A percentile compares a stretch with the other conserved stretches of the same genome.
Conservation (phyloP, 176 grass and related monocot genomes). For the Oropetium thomaeum region DNA sequence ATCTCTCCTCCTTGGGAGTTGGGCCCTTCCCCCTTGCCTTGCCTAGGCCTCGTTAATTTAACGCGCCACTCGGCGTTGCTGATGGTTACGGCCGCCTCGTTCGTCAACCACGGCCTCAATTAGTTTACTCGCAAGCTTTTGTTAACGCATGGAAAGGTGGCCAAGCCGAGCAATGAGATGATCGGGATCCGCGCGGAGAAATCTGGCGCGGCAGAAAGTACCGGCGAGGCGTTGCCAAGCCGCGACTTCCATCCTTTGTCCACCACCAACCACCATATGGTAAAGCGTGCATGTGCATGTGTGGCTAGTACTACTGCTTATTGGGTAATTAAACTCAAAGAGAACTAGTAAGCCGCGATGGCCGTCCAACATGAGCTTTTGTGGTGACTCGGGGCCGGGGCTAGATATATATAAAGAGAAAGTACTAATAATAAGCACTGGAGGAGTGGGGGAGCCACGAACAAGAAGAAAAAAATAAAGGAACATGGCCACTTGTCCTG, state of each 20-base stretch:
- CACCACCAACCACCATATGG: not conserved
- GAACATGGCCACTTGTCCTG: not conserved
- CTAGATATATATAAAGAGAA: too few species aligned
- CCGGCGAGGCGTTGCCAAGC: constrained; percentile 2
- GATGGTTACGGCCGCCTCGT: not conserved
- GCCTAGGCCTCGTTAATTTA: not conserved
- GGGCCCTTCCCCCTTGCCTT: not conserved
- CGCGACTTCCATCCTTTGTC: not conserved
- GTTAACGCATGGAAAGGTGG: not conserved
- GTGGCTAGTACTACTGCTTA: not conserved
- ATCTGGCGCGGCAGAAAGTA: not conserved
- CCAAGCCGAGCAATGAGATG: not conserved
- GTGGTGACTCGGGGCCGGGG: not conserved
- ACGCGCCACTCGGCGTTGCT: not conserved
- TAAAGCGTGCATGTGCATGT: not conserved
- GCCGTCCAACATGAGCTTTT: not conserved
- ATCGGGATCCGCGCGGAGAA: not conserved
- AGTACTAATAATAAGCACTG: not conserved
- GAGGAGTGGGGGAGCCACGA: not conserved
- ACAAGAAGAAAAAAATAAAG: not conserved
- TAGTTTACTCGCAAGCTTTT: not conserved
- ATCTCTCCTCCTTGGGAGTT: too few species aligned
- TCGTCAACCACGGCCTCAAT: too few species aligned
- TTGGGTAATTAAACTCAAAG: not conserved
- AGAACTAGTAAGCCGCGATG: not conserved